phyloP scores from a whole-genome alignment of 176 grass and related monocot genomes.

The Aegilops longissima region DNA sequence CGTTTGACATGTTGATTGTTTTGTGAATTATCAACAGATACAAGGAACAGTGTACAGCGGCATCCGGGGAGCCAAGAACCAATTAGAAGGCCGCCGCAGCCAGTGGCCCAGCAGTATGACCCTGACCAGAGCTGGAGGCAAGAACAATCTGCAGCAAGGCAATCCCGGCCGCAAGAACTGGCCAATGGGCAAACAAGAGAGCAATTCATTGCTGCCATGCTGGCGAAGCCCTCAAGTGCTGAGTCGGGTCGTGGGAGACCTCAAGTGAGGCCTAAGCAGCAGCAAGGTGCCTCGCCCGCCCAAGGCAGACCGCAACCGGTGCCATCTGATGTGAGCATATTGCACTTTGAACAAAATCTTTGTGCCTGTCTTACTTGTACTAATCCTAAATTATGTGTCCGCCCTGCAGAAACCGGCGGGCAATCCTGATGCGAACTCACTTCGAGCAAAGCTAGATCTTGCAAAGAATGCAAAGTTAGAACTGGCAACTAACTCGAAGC shows the following conservation, averaged over 20 bases:
- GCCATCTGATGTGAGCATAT: slow-evolving; percentile 49
- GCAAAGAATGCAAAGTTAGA: slow-evolving; percentile 46
- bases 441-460: slow-evolving; percentile 44
- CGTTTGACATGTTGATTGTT: slow-evolving; percentile 22
- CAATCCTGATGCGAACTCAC: slow-evolving; percentile 33
- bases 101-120: slow-evolving; percentile 14
- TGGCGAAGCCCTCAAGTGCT: slow-evolving; percentile 19
- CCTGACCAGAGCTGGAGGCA: slow-evolving; percentile 40
- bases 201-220: slow-evolving; percentile 41
- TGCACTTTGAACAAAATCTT: background rate
- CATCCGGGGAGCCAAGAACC: slow-evolving; percentile 16
- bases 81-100: slow-evolving; percentile 10
- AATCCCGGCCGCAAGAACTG: slow-evolving; percentile 23
- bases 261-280: slow-evolving; percentile 39
- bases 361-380: background rate
- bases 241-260: slow-evolving; percentile 43
- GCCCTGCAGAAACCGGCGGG: slow-evolving; percentile 20
- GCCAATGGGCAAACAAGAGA: slow-evolving; percentile 21
- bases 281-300: slow-evolving; percentile 20
- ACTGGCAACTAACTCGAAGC: slow-evolving; percentile 26
- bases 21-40: slow-evolving; percentile 24
- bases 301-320: slow-evolving; percentile 31
- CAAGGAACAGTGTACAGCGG: background rate
- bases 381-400: background rate
- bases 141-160: slow-evolving; percentile 43